A percentile compares a stretch with the other conserved stretches of the same genome.
phyloP scores from a whole-genome alignment of 2,329 filamentous ascomycete genomes.

The Thielaviopsis populi region DNA sequence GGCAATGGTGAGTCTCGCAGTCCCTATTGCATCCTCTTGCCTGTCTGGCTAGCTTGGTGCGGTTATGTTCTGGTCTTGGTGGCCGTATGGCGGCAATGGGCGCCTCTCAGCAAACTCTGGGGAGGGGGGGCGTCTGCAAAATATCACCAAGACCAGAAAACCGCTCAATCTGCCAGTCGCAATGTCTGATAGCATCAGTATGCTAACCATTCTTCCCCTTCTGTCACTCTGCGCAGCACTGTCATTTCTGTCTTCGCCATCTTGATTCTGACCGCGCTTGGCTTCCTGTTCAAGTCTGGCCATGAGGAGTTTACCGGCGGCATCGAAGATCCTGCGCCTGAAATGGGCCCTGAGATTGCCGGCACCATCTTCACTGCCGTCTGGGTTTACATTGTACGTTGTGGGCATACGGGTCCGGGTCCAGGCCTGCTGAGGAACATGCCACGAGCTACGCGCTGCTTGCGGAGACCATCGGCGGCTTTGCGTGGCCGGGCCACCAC shows the following conservation, averaged over 20 bases:
- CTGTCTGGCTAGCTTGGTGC: background rate
- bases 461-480: background rate
- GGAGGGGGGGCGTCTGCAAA: background rate
- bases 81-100: background rate
- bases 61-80: background rate
- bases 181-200: background rate
- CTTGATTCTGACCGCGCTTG: slow-evolving; percentile 46
- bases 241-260: slow-evolving; percentile 53
- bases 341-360: slow-evolving; percentile 64
- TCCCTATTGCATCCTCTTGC: background rate
- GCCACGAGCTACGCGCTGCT: background rate
- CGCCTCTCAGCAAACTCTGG: background rate
- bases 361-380: slow-evolving; percentile 78
- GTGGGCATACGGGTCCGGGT: background rate
- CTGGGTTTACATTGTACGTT: slow-evolving; percentile 70
- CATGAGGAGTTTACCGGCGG: slow-evolving; percentile 76
- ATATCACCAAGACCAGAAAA: background rate
- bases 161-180: background rate
- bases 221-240: slow-evolving; percentile 40
- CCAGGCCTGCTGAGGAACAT: background rate
- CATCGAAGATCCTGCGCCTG: slow-evolving; percentile 49
- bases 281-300: slow-evolving; percentile 60
- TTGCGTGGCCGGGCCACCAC: background rate
- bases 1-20: slow-evolving; percentile 63
- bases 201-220: background rate